A percentile compares a stretch with the other conserved stretches of the same genome.
Evolutionary conservation across 345 rosid species (phyloP).

Genomic region (Hibiscus mutabilis): DNA sequence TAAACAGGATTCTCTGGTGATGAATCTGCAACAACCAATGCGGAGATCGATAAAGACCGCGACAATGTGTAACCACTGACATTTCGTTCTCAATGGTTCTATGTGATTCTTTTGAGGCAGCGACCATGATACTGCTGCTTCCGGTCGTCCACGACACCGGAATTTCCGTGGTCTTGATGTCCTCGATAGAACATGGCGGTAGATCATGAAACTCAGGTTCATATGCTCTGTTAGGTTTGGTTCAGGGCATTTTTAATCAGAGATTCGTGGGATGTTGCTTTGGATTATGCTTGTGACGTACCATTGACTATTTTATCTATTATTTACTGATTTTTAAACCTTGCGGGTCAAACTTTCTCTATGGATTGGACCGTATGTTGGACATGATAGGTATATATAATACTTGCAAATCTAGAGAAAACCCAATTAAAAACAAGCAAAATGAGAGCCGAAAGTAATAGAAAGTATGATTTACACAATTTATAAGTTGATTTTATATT

Average conservation of each 20-base stretch:
- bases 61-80: background rate
- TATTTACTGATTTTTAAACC: background rate
- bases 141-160: background rate
- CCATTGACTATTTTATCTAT: no score
- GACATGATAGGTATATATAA: background rate
- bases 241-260: no score
- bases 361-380: background rate
- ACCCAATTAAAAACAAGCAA: background rate
- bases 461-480: no score
- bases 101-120: background rate
- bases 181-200: background rate
- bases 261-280: no score
- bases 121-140: background rate
- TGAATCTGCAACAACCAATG: constrained; percentile 2
- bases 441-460: background rate
- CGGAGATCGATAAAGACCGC: background rate
- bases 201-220: background rate
- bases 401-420: background rate
- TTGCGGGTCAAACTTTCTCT: background rate
- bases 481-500: no score
- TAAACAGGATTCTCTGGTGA: background rate
- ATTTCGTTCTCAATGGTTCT: background rate
- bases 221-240: background rate
- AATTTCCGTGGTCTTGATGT: background rate
- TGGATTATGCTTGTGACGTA: no score